Evolutionary conservation across 805 yeast genomes (phyloP).

Genomic region (Sugiyamaella mastotermitis): DNA sequence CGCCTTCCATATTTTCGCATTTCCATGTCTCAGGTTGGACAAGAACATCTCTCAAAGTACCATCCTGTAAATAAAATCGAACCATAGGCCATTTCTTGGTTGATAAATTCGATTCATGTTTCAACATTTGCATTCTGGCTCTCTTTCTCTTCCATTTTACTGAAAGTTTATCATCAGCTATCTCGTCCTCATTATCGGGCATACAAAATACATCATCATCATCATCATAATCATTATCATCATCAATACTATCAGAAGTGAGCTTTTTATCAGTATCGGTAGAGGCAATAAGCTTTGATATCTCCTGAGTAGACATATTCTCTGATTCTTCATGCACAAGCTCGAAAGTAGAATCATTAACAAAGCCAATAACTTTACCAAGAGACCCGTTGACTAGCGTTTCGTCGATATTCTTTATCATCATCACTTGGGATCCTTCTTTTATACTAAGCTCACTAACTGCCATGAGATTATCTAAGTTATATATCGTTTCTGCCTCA

Average conservation of each 20-base stretch:
- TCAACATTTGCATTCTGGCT: slow-evolving; percentile 10
- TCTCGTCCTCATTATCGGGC: slow-evolving; percentile 14
- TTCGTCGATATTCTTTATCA: slow-evolving; percentile 73
- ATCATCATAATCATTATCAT: slow-evolving; percentile 17
- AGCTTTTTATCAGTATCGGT: slow-evolving; percentile 13
- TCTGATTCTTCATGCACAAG: slow-evolving; percentile 13
- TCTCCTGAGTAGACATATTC: slow-evolving; percentile 1
- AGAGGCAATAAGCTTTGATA: neutral
- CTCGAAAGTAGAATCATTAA: slow-evolving; percentile 27
- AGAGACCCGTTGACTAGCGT: slow-evolving; percentile 84
- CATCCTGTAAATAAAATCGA: slow-evolving; percentile 64
- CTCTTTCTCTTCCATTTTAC: slow-evolving; percentile 18
- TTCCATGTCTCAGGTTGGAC: slow-evolving; percentile 81
- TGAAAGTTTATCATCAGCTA: slow-evolving; percentile 12
- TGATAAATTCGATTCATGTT: neutral
- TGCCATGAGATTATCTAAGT: slow-evolving; percentile 65
- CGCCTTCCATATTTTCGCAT: slow-evolving; percentile 66
- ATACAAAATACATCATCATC: slow-evolving; percentile 21
- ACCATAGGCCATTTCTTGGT: slow-evolving; percentile 57
- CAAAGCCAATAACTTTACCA: slow-evolving; percentile 65
- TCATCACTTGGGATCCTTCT: slow-evolving; percentile 91
- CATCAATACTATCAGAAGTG: neutral
- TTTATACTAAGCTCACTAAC: slow-evolving; percentile 58
- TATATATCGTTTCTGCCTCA: slow-evolving; percentile 26
- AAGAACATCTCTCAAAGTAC: slow-evolving; percentile 65